Conservation (phyloP, 495 filamentous ascomycete genomes). For the Penicillium steckii region DNA sequence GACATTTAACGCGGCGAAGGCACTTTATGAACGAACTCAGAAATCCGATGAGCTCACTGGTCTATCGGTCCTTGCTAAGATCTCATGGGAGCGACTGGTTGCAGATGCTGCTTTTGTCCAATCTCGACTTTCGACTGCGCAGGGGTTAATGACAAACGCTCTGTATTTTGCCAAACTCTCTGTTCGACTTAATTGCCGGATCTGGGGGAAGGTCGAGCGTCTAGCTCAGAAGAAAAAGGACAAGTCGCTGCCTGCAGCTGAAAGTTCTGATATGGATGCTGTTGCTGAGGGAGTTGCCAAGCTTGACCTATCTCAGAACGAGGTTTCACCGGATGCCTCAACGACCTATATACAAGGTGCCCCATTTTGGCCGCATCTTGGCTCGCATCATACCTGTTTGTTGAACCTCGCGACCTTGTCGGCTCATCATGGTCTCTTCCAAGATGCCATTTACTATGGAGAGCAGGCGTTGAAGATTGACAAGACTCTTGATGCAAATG, state of each 20-base stretch:
- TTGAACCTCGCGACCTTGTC: slow-evolving; percentile 72
- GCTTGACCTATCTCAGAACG: slow-evolving; percentile 36
- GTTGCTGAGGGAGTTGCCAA: slow-evolving; percentile 45
- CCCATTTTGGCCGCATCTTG: slow-evolving; percentile 77
- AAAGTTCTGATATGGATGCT: slow-evolving; percentile 36
- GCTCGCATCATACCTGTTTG: slow-evolving; percentile 65
- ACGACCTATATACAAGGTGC: slow-evolving; percentile 52
- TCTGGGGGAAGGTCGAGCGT: slow-evolving; percentile 69
- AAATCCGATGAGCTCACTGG: slow-evolving; percentile 27
- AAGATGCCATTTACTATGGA: slow-evolving; percentile 86
- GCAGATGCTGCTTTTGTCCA: slow-evolving; percentile 56
- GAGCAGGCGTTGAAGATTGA: slow-evolving; percentile 83
- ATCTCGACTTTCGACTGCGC: slow-evolving; percentile 62
- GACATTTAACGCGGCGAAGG: slow-evolving; percentile 28
- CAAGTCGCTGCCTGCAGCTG: slow-evolving; percentile 17
- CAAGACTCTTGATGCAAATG: slow-evolving; percentile 60
- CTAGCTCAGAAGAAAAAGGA: slow-evolving; percentile 37
- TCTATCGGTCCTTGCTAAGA: slow-evolving; percentile 31
- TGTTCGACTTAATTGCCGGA: slow-evolving; percentile 62
- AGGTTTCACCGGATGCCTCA: slow-evolving; percentile 21
- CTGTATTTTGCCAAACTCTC: slow-evolving; percentile 64
- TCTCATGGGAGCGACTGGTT: slow-evolving; percentile 45
- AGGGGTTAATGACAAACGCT: slow-evolving; percentile 62
- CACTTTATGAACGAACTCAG: slow-evolving; percentile 38
- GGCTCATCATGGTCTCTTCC: slow-evolving; percentile 78